These are phyloP conservation scores for Leccinum uliginosum DNA, from an alignment of 768 basidiomycete genomes.

Conservation along the genomic window DNA sequence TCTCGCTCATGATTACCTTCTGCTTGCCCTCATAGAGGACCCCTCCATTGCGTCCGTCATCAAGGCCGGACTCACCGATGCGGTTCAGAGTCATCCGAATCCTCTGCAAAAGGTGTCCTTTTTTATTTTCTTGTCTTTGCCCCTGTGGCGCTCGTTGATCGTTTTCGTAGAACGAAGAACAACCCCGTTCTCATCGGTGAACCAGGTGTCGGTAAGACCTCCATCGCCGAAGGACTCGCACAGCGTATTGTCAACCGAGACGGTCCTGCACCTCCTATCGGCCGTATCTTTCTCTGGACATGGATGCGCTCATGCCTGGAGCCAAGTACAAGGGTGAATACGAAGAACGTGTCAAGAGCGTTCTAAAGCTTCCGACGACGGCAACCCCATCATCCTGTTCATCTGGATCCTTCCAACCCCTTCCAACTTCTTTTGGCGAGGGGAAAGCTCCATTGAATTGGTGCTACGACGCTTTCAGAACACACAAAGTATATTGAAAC, in stretches of 20 bases:
- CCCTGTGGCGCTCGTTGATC: slow-evolving; percentile 7
- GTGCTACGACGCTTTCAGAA: slow-evolving; percentile 89
- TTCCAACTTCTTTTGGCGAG: slow-evolving; percentile 90
- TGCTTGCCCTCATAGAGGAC: slow-evolving; percentile 82
- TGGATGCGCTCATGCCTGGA: slow-evolving; percentile 94
- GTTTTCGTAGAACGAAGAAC: slow-evolving; percentile 75
- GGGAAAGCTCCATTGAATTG: slow-evolving; percentile 74
- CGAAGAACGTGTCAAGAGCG: slow-evolving; percentile 91
- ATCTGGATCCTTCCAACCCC: slow-evolving; percentile 91
- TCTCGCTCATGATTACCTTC: slow-evolving; percentile 89
- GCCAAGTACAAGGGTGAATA: slow-evolving; percentile 95
- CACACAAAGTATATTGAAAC: slow-evolving; percentile 93
- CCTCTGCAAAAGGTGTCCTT: slow-evolving; percentile 74
- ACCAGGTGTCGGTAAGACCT: slow-evolving; percentile 93
- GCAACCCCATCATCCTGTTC: slow-evolving; percentile 86
- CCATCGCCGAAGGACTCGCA: slow-evolving; percentile 92
- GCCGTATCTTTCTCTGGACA: slow-evolving; percentile 83
- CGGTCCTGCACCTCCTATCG: slow-evolving; percentile 71
- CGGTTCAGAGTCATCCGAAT: slow-evolving; percentile 72
- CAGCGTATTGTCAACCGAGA: slow-evolving; percentile 94
- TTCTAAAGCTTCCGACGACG: slow-evolving; percentile 80
- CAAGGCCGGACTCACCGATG: slow-evolving; percentile 67
- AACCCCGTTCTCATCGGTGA: slow-evolving; percentile 97
- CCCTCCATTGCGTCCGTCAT: slow-evolving; percentile 59
- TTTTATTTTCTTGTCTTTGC: background rate